Evolutionary conservation across 2,329 filamentous ascomycete genomes (phyloP).

Genomic region (Pseudogymnoascus sp.): DNA sequence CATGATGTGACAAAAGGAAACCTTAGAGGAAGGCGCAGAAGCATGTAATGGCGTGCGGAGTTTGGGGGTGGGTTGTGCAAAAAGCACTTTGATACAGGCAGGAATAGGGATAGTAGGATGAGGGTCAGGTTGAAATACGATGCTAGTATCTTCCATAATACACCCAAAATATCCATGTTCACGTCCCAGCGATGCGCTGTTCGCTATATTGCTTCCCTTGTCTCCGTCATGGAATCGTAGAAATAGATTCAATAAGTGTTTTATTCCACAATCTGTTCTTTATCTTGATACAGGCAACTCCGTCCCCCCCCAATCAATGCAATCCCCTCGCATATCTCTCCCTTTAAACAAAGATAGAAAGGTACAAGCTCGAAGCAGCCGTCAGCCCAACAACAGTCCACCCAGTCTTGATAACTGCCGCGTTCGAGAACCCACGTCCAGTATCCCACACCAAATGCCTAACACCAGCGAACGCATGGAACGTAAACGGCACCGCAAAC

Average conservation of each 20-base stretch:
- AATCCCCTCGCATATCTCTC: background rate
- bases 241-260: background rate
- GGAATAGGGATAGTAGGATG: background rate
- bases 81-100: background rate
- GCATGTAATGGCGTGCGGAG: slow-evolving; percentile 6
- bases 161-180: background rate
- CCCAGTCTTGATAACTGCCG: slow-evolving; percentile 55
- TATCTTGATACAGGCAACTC: slow-evolving; percentile 11
- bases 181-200: background rate
- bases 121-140: background rate
- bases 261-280: slow-evolving; percentile 10
- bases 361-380: slow-evolving; percentile 35
- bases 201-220: background rate
- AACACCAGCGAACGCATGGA: slow-evolving; percentile 60
- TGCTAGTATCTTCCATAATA: background rate
- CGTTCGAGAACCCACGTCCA: slow-evolving; percentile 53
- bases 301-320: background rate
- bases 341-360: slow-evolving; percentile 23
- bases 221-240: background rate
- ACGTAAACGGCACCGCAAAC: slow-evolving; percentile 58
- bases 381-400: slow-evolving; percentile 54
- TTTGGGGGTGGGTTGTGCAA: background rate
- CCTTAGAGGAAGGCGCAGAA: background rate
- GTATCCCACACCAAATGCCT: slow-evolving; percentile 66
- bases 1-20: background rate